Conservation (phyloP, 768 basidiomycete species). For the Termitomyces sp. region DNA sequence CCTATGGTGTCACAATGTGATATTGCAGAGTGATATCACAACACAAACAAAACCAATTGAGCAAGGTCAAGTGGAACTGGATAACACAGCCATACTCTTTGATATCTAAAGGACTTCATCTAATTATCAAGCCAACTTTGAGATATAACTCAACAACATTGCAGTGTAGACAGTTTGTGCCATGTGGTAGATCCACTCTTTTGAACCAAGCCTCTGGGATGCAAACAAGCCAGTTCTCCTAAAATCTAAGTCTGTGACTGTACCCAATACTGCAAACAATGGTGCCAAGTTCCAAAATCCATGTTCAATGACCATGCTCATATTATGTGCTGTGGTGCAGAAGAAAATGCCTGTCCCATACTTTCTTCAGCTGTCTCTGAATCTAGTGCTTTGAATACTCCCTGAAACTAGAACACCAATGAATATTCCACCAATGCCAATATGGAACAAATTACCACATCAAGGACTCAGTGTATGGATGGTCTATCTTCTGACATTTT, state of each 20-base stretch:
- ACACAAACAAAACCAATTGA: too few species aligned
- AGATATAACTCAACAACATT: background rate
- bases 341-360: background rate
- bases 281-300: background rate
- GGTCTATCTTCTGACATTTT: background rate
- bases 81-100: background rate
- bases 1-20: too few species aligned
- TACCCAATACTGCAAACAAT: background rate
- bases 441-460: background rate
- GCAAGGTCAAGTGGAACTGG: background rate
- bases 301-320: background rate
- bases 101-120: background rate
- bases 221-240: too few species aligned
- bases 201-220: background rate
- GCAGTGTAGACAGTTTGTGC: background rate
- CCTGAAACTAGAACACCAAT: background rate
- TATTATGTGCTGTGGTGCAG: background rate
- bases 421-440: background rate
- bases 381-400: background rate
- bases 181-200: background rate
- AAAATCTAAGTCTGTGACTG: background rate
- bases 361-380: background rate
- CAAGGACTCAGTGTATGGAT: background rate
- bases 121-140: background rate
- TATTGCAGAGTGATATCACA: too few species aligned